These are phyloP conservation scores for Pseudocercospora eumusae DNA, from an alignment of 2,329 filamentous ascomycete species.

Conservation along the genomic window DNA sequence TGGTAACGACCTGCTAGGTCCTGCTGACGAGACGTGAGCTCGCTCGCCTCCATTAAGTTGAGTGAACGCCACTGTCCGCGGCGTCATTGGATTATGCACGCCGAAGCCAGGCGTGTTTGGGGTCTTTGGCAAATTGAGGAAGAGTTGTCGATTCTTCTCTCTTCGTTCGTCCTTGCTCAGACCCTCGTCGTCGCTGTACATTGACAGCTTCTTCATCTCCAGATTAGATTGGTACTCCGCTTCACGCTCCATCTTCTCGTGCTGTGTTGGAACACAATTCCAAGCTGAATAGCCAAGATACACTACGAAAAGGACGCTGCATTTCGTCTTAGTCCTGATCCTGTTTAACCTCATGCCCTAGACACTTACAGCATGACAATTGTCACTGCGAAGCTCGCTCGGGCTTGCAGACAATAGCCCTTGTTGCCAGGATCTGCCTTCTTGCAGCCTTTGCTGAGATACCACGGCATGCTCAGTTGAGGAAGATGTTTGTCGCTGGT, in stretches of 20 bases:
- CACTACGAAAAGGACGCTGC: slow-evolving; percentile 61
- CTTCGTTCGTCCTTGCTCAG: slow-evolving; percentile 53
- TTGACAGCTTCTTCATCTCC: slow-evolving; percentile 58
- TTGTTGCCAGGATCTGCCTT: slow-evolving; percentile 52
- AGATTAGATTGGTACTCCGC: slow-evolving; percentile 33
- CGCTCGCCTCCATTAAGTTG: slow-evolving; percentile 47
- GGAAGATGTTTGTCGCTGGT: slow-evolving; percentile 65
- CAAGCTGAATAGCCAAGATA: slow-evolving; percentile 63
- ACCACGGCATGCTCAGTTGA: slow-evolving; percentile 69
- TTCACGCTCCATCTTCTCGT: slow-evolving; percentile 36
- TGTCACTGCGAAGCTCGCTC: slow-evolving; percentile 65
- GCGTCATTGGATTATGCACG: slow-evolving; percentile 54
- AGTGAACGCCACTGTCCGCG: slow-evolving; percentile 68
- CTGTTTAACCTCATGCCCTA: neutral
- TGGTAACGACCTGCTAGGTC: slow-evolving; percentile 29
- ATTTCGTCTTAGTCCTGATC: slow-evolving; percentile 13
- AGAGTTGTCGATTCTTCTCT: slow-evolving; percentile 56
- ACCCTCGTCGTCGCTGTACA: slow-evolving; percentile 45
- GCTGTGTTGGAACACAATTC: slow-evolving; percentile 51
- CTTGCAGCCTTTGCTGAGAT: slow-evolving; percentile 68
- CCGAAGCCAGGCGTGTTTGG: slow-evolving; percentile 47
- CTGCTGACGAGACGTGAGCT: slow-evolving; percentile 8
- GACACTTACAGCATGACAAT: slow-evolving; percentile 68
- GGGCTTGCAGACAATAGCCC: slow-evolving; percentile 66
- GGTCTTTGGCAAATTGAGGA: slow-evolving; percentile 46